Evolutionary conservation across 805 yeast species (phyloP), one percentile per base, ranked within the genome.

Genomic region (Candida yuanshanica): DNA sequence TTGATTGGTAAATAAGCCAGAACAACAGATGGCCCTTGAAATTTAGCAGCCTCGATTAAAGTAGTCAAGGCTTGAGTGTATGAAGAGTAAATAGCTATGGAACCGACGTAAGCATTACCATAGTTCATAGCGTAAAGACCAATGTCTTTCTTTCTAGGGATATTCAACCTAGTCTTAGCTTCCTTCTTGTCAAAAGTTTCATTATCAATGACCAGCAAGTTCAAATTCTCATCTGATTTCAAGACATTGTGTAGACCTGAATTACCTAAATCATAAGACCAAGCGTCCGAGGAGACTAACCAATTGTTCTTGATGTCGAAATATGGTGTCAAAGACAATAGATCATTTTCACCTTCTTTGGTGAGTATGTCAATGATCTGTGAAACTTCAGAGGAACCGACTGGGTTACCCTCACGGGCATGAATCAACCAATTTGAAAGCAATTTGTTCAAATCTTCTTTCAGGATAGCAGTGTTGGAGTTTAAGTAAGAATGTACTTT

Each of bases 41-140:
- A 91, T 48, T 76, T 75, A 51, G 86, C 81, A n/a, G 97, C 97
- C 65, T 91, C 98, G 41, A 84, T 70, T 36, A 91, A 67, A 1
- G 97, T 89, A 51, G 91, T 87, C 50, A 91, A 70, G 6, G 90
- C 81, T 66, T 91, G 98, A 6, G 97, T 86, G 68, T 90, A 91
- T 2, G 96, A 88, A 2, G 95, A 77, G 64, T 91, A 91, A 33
- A 90, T 81, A 20, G 97, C 97, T 41, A 89, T 89, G 16, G 96
- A 87, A 7, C 97, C 96, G 52, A 90, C 96, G 58, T 88, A 91
- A 35, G 84, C 81, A 48, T 81, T 76, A 43, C 95, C 93, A 53
- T 82, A 87, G 64, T 87, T 86, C 96, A 91, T 86, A 35, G 96
- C 96, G 60, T 88, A 91, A 35, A 91, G 69, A 41, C 97, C 98